Base-by-base conservation (phyloP, 352 stramenopile genomes). In the Plasmopara viticola region DNA sequence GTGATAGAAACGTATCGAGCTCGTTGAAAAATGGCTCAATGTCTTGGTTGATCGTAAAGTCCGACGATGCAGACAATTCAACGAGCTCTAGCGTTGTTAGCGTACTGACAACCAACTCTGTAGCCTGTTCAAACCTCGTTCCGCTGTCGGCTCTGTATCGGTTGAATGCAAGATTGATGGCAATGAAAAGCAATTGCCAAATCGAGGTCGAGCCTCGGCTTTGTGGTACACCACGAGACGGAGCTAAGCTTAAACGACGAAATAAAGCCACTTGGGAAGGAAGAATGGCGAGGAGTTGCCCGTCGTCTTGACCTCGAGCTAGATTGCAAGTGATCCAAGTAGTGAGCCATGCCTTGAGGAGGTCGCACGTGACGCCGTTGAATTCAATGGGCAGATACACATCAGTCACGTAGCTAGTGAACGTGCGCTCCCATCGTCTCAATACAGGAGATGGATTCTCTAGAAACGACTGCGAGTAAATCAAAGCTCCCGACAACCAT, bases 311-410 rank as follows among this genome's bases (percentile, higher is more conserved):
- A 9, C 47, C 53, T 40, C 54, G 52, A n/a, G 53, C 38, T 7
- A 78, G 42, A 29, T 72, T 77, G 33, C 53, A 64, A 14, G 45
- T 59, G 12, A 86, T 56, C 79, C 74, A 88, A 9, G 62, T 72
- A 17, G 29, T 47, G 8, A 90, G 20, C 79, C 77, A 90, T 7
- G 58, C 38, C 7, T 39, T 35, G 0, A 77, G 41, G 0, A 90
- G 56, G 6, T 44, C 47, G 9, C 38, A 47, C 4, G 48, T 46
- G 28, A 67, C 52, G 29, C 47, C 53, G 38, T 70, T 34, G 42
- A 86, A 90, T 51, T 90, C 53, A 5, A 88, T 25, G 1, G 58
- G 69, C n/a, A 90, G 53, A 35, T 87, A 90, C 49, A 88, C 15
- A 35, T 72, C 59, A 0, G 64, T 69, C 39, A 76, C 48, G 30